These are phyloP conservation scores for Yamadazyma kanchanaburiensis DNA, from an alignment of 1,139 yeast genomes.

Conservation along the genomic window DNA sequence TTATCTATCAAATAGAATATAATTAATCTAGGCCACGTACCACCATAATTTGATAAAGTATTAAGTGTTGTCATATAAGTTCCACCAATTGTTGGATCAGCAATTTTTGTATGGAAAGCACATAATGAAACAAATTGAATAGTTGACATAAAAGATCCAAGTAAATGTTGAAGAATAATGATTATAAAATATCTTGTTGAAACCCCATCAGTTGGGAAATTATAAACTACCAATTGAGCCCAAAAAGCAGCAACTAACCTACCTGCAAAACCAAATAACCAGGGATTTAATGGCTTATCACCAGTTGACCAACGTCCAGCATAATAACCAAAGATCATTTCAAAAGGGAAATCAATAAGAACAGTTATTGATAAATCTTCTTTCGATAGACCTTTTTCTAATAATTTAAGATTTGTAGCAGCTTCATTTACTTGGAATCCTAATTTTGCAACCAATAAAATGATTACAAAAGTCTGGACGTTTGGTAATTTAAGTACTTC, in stretches of 20 bases:
- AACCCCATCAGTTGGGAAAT: slow-evolving; percentile 63
- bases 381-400: slow-evolving; percentile 91
- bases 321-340: slow-evolving; percentile 89
- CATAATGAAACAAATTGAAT: slow-evolving; percentile 92
- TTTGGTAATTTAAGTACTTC: slow-evolving; percentile 73
- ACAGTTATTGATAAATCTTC: slow-evolving; percentile 94
- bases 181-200: slow-evolving; percentile 52
- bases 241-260: slow-evolving; percentile 70
- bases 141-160: slow-evolving; percentile 90
- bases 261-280: slow-evolving; percentile 90
- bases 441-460: slow-evolving; percentile 77
- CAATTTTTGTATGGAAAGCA: slow-evolving; percentile 92
- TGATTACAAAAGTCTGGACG: slow-evolving; percentile 68
- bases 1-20: slow-evolving; percentile 77
- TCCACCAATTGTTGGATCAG: slow-evolving; percentile 95
- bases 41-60: slow-evolving; percentile 90
- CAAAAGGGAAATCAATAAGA: slow-evolving; percentile 92
- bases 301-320: slow-evolving; percentile 95
- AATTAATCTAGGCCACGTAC: slow-evolving; percentile 92
- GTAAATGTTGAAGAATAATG: slow-evolving; percentile 76
- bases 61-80: slow-evolving; percentile 96
- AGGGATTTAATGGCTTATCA: slow-evolving; percentile 68
- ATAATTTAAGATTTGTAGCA: slow-evolving; percentile 84
- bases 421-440: slow-evolving; percentile 97
- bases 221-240: slow-evolving; percentile 71